phyloP scores from a whole-genome alignment of 352 stramenopile species.

The Phytophthora pistaciae region DNA sequence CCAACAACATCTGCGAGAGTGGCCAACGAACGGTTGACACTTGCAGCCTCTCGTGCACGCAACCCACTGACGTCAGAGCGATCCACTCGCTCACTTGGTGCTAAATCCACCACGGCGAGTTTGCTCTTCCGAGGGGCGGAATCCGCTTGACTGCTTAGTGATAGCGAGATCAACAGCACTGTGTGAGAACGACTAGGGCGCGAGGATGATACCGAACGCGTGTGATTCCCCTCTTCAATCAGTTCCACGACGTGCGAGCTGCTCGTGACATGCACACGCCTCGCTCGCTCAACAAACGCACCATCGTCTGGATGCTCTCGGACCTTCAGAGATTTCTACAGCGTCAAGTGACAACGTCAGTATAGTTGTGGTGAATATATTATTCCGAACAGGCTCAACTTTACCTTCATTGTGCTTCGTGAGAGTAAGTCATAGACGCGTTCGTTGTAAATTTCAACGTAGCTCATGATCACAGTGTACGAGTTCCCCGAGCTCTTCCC shows the following conservation, averaged over 20 bases:
- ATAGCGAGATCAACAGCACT: slow-evolving; percentile 71
- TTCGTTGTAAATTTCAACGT: slow-evolving; percentile 87
- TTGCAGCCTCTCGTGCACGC: slow-evolving; percentile 75
- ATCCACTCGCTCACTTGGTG: slow-evolving; percentile 72
- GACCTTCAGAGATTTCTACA: slow-evolving; percentile 71
- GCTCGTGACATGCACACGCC: slow-evolving; percentile 51
- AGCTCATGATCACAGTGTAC: slow-evolving; percentile 69
- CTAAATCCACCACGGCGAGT: slow-evolving; percentile 79
- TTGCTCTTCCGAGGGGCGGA: slow-evolving; percentile 58
- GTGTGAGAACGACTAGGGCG: slow-evolving; percentile 70
- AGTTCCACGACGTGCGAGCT: slow-evolving; percentile 65
- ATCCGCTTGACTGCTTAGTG: slow-evolving; percentile 30
- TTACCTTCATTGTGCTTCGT: slow-evolving; percentile 39
- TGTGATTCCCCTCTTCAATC: slow-evolving; percentile 70
- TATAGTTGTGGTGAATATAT: too few species aligned
- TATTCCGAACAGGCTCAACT: too few species aligned
- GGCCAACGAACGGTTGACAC: slow-evolving; percentile 87
- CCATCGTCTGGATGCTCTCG: slow-evolving; percentile 78
- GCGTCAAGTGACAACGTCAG: too few species aligned
- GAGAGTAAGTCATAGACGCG: slow-evolving; percentile 76
- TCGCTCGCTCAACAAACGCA: slow-evolving; percentile 71
- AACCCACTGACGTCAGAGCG: slow-evolving; percentile 52
- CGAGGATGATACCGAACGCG: slow-evolving; percentile 59
- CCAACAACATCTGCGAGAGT: slow-evolving; percentile 89
- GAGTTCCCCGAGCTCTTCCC: slow-evolving; percentile 13